Evolutionary conservation across 257 asterid species (phyloP).

Genomic region (Penstemon davidsonii): DNA sequence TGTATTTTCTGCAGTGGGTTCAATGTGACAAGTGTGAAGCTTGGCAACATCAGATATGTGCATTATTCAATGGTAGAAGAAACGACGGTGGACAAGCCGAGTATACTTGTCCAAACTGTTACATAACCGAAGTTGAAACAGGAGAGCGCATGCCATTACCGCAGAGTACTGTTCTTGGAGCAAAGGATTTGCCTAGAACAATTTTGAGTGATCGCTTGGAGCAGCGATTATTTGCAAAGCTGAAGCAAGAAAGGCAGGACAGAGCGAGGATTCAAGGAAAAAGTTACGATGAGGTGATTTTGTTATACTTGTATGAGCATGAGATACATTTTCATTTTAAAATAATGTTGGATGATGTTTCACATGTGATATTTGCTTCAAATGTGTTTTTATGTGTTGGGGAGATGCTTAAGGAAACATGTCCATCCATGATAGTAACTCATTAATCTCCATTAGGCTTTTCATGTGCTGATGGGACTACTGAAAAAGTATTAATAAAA

Average conservation of each 20-base stretch:
- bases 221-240: conserved; percentile 63
- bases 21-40: conserved; percentile 99
- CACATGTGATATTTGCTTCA: not conserved
- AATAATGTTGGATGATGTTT: not conserved
- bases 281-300: conserved; percentile 79
- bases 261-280: conserved; percentile 81
- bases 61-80: conserved; percentile 95
- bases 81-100: conserved; percentile 99
- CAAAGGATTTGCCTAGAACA: conserved; percentile 92
- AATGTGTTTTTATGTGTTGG: not conserved
- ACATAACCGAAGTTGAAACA: conserved; percentile 77
- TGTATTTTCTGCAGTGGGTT: conserved; percentile 84
- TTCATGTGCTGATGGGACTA: conserved; percentile 8
- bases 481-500: not conserved
- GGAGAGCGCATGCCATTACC: conserved; percentile 93
- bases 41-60: conserved; percentile 99
- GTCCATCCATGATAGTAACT: conserved; percentile 2
- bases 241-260: conserved; percentile 84
- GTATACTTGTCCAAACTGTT: conserved; percentile 98
- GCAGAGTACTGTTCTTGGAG: conserved; percentile 98
- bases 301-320: conserved; percentile 19
- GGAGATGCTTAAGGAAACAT: conserved; percentile 7
- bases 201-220: conserved; percentile 93
- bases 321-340: conserved; percentile 13
- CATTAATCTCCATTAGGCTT: conserved; percentile 4